These are phyloP conservation scores for Podaxis sp. DNA, from an alignment of 768 basidiomycete species.

Conservation along the genomic window DNA sequence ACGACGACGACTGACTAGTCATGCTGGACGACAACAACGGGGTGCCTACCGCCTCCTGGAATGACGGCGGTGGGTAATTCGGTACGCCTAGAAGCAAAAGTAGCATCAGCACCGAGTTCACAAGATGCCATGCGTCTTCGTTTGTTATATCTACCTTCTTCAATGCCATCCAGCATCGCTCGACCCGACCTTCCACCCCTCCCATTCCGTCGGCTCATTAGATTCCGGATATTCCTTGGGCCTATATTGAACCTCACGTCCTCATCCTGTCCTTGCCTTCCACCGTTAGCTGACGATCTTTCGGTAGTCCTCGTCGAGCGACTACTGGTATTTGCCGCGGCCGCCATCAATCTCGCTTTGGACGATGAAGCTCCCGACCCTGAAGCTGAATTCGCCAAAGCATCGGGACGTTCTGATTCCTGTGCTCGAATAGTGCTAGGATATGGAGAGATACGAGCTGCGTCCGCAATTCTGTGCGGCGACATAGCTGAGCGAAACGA, in stretches of 20 bases:
- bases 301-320: background rate
- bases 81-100: constrained; percentile 37
- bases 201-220: constrained; percentile 24
- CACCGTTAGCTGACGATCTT: constrained; percentile 18
- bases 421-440: constrained; percentile 50
- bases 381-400: background rate
- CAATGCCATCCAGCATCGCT: constrained; percentile 23
- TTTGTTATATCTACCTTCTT: constrained; percentile 21
- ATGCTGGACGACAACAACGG: constrained; percentile 31
- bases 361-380: constrained; percentile 8
- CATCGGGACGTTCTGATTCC: constrained; percentile 37
- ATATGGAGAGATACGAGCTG: constrained; percentile 55
- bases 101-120: constrained; percentile 9
- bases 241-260: constrained; percentile 48
- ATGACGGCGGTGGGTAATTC: constrained; percentile 74
- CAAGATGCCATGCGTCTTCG: background rate
- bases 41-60: constrained; percentile 63
- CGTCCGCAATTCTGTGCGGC: constrained; percentile 44
- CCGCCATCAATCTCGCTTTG: constrained; percentile 13
- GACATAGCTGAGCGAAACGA: constrained; percentile 35
- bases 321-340: background rate
- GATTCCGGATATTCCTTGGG: constrained; percentile 29
- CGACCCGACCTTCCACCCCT: constrained; percentile 26
- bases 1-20: constrained; percentile 20
- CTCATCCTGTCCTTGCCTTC: constrained; percentile 32